phyloP scores from a whole-genome alignment of 2,329 filamentous ascomycete species.

The Blastomyces gilchristii region DNA sequence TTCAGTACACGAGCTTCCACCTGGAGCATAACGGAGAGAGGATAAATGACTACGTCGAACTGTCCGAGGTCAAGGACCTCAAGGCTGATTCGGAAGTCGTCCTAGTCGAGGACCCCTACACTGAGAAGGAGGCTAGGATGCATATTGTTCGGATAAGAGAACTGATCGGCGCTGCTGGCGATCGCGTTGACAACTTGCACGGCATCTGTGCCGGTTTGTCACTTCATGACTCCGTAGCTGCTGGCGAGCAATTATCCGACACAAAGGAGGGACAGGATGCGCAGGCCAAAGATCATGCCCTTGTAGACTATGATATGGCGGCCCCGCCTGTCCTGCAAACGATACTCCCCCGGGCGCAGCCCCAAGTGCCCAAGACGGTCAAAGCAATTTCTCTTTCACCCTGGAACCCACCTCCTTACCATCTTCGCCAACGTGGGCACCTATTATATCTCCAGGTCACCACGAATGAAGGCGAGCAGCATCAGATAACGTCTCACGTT shows the following conservation, averaged over 20 bases:
- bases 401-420: slow-evolving; percentile 93
- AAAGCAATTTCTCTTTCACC: slow-evolving; percentile 80
- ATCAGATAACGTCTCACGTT: slow-evolving; percentile 85
- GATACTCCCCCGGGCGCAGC: slow-evolving; percentile 58
- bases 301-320: slow-evolving; percentile 68
- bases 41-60: slow-evolving; percentile 89
- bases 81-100: slow-evolving; percentile 65
- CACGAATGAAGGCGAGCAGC: slow-evolving; percentile 89
- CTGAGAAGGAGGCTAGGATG: slow-evolving; percentile 93
- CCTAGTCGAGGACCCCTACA: slow-evolving; percentile 90
- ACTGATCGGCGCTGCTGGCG: slow-evolving; percentile 80
- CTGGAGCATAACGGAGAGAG: slow-evolving; percentile 79
- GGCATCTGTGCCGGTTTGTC: slow-evolving; percentile 78
- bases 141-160: slow-evolving; percentile 86
- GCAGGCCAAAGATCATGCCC: slow-evolving; percentile 41
- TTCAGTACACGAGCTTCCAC: slow-evolving; percentile 98
- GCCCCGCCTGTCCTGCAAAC: slow-evolving; percentile 56
- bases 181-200: slow-evolving; percentile 76
- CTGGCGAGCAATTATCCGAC: slow-evolving; percentile 34
- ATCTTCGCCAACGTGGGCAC: slow-evolving; percentile 83
- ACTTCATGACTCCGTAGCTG: slow-evolving; percentile 66
- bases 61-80: slow-evolving; percentile 78
- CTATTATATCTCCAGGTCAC: slow-evolving; percentile 80
- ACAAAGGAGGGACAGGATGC: slow-evolving; percentile 28
- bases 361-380: slow-evolving; percentile 73